Evolutionary conservation across 768 basidiomycete genomes (phyloP).

Genomic region (Termitomyces sp.): DNA sequence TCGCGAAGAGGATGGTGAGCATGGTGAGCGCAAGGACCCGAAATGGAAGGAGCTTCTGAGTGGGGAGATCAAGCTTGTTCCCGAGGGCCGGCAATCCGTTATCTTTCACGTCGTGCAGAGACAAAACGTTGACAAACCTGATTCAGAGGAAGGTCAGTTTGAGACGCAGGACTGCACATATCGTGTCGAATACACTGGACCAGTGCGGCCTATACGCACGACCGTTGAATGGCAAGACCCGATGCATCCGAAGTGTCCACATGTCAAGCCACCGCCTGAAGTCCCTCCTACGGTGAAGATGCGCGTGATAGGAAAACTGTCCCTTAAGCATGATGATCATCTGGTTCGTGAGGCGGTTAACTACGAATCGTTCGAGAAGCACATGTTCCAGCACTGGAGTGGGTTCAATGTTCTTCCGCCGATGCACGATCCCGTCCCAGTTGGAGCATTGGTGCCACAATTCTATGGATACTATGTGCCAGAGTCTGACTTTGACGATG

Average conservation of each 20-base stretch:
- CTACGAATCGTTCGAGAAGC: conserved; percentile 37
- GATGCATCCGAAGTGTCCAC: conserved; percentile 23
- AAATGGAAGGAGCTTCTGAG: conserved; percentile 12
- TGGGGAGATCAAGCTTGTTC: neutral
- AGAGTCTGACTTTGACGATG: too few relatives aligned
- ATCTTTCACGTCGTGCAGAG: too few relatives aligned
- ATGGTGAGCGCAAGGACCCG: conserved; percentile 11
- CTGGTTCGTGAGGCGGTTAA: conserved; percentile 33
- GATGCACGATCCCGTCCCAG: conserved; percentile 36
- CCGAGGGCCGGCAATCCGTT: too few relatives aligned
- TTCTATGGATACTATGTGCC: conserved; percentile 57
- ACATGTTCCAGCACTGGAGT: conserved; percentile 44
- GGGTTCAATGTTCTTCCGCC: conserved; percentile 40
- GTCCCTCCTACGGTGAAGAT: conserved; percentile 32
- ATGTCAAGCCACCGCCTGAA: conserved; percentile 12
- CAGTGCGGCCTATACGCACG: conserved; percentile 13
- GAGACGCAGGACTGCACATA: neutral
- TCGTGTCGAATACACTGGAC: conserved; percentile 4
- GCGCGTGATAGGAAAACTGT: conserved; percentile 38
- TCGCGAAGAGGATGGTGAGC: conserved; percentile 20
- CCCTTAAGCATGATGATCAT: conserved; percentile 28
- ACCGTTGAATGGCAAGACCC: conserved; percentile 26
- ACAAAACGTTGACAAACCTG: too few relatives aligned
- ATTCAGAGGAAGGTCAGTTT: neutral
- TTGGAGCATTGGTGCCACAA: conserved; percentile 50